Base-by-base conservation (phyloP, 352 stramenopile species). In the Phytophthora sansomeana region DNA sequence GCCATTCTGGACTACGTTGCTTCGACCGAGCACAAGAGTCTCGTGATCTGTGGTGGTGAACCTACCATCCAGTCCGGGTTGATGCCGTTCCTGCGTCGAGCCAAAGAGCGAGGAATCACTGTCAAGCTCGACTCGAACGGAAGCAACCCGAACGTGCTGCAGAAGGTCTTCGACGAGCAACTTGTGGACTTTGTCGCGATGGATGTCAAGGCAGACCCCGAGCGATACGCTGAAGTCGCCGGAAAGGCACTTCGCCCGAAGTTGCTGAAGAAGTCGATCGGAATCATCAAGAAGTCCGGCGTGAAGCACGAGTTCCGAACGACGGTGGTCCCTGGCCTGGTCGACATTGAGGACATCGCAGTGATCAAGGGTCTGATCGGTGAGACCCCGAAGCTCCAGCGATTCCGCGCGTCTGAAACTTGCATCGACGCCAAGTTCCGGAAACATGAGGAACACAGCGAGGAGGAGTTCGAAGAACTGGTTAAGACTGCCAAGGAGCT, bases 81-180 rank as follows among this genome's bases (percentile, higher is more conserved):
- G 54, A 62, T 75, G 36, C 54, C 67, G 43, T 75, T 75, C 43
- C 55, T 75, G 38, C 67, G 67, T 35, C 55, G 58, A 4, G 67
- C 67, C 8, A 75, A 67, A 36, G 67, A 67, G 29, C 57, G 52
- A n/a, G 67, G 67, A 10, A 53, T 75, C 29, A 53, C 60, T 1
- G 60, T 75, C 29, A 75, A 75, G 49, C 61, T 75, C 10, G 67
- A 75, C 54, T 75, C 67, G 24, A 75, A 75, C 67, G 67, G 67
- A 35, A 75, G 67, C 43, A 75, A 75, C 49, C 67, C 67, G 48
- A 71, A 62, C n/a, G 54, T 71, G 49, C 55, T 75, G 35, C 56
- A 71, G 32, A 65, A 62, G 35, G 53, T 75, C 13, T 70, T 75
- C 9, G 67, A 75, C 5, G 67, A 75, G 21, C 19, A 75, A 2